These are phyloP conservation scores for Fusarium begoniae DNA, from an alignment of 2,329 filamentous ascomycete genomes.

Conservation along the genomic window DNA sequence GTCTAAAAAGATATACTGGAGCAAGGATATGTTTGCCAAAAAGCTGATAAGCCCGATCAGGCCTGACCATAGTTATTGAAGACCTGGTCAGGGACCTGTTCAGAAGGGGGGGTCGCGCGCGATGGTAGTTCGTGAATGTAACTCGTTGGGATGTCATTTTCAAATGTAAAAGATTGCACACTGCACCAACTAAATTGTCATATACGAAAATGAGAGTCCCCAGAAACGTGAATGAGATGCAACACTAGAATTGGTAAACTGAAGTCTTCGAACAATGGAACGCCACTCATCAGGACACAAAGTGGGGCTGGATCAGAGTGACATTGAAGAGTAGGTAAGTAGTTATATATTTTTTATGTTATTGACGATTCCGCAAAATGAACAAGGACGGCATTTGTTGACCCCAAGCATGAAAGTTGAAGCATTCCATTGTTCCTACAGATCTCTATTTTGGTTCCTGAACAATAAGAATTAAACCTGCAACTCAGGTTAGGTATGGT, in stretches of 20 bases:
- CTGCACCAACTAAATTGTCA: not conserved
- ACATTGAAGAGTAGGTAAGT: not conserved
- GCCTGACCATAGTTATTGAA: no score
- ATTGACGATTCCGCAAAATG: not conserved
- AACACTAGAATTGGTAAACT: not conserved
- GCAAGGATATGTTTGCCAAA: no score
- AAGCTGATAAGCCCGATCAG: no score
- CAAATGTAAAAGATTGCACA: not conserved
- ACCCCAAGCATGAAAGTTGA: not conserved
- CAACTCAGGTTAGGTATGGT: not conserved
- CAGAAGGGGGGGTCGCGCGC: no score
- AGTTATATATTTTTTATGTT: not conserved
- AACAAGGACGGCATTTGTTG: not conserved
- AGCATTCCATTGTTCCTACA: not conserved
- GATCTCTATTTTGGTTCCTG: constrained; percentile 12
- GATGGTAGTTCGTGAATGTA: not conserved
- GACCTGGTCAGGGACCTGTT: no score
- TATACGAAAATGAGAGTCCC: not conserved
- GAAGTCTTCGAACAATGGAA: not conserved
- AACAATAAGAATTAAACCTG: constrained; percentile 22
- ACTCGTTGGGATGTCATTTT: not conserved
- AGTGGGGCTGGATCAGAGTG: not conserved
- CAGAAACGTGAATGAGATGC: not conserved
- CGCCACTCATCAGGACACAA: not conserved
- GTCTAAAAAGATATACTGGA: no score